Conservation (phyloP, 805 yeast genomes). For the Wickerhamomyces strasburgensis region DNA sequence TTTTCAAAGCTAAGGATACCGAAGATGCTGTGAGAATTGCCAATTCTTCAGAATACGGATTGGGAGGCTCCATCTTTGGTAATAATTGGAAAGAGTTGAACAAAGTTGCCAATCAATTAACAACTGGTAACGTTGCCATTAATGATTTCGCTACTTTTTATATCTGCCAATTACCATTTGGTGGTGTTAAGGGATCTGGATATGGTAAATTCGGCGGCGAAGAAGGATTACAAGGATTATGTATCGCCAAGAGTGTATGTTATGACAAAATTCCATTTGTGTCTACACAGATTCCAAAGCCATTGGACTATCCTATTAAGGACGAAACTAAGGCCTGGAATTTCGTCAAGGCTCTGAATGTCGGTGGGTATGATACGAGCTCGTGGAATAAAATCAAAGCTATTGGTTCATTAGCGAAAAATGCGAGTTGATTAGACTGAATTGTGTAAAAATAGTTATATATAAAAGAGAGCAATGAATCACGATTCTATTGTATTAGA, state of each 20-base stretch:
- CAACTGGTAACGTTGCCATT: conserved; percentile 90
- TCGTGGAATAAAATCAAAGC: conserved; percentile 64
- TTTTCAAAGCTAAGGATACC: conserved; percentile 65
- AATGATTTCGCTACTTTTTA: conserved; percentile 97
- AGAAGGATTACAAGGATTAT: conserved; percentile 89
- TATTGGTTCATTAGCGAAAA: conserved; percentile 47
- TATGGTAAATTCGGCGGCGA: conserved; percentile 98
- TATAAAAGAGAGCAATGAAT: too few relatives aligned
- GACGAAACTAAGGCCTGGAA: conserved; percentile 83
- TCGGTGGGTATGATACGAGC: conserved; percentile 77
- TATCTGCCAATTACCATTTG: conserved; percentile 95
- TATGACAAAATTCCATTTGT: conserved; percentile 77
- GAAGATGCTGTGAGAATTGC: conserved; percentile 73
- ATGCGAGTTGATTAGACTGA: conserved; percentile 30
- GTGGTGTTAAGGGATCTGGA: conserved; percentile 90
- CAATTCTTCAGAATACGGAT: conserved; percentile 80
- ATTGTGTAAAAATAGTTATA: too few relatives aligned
- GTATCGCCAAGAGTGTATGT: conserved; percentile 82
- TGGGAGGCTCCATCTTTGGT: conserved; percentile 91
- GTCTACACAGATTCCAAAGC: conserved; percentile 79
- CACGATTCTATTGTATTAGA: too few relatives aligned
- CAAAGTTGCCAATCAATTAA: conserved; percentile 55
- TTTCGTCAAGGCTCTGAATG: conserved; percentile 75
- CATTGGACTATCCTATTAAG: conserved; percentile 86
- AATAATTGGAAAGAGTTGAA: conserved; percentile 51